These are phyloP conservation scores for Termitomyces sp. DNA, from an alignment of 768 basidiomycete species.

Conservation along the genomic window DNA sequence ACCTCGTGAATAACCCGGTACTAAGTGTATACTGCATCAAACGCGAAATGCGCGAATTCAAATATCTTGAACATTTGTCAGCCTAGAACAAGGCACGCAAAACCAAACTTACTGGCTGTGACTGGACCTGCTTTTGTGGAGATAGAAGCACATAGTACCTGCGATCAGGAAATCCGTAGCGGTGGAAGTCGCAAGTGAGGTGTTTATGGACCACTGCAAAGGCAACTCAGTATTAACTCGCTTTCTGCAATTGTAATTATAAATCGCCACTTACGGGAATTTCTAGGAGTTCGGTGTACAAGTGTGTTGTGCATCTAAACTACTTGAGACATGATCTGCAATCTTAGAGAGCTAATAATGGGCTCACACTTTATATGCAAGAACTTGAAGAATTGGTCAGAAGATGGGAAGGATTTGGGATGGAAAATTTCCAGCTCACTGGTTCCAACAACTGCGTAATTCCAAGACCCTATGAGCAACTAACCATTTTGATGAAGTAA, in stretches of 20 bases:
- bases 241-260: background rate
- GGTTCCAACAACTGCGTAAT: conserved; percentile 23
- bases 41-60: conserved; percentile 26
- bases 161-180: conserved; percentile 38
- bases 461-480: background rate
- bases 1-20: conserved; percentile 21
- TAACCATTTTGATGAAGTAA: background rate
- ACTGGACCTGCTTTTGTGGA: conserved; percentile 23
- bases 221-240: background rate
- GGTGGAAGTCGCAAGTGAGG: conserved; percentile 35
- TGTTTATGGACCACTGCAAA: conserved; percentile 34
- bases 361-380: conserved; percentile 31
- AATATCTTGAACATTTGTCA: conserved; percentile 5
- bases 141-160: conserved; percentile 26
- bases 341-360: background rate
- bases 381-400: conserved; percentile 14
- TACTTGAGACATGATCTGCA: background rate
- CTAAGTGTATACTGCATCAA: conserved; percentile 24
- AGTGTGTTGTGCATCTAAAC: conserved; percentile 24
- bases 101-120: conserved; percentile 12
- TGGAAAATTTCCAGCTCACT: conserved; percentile 12
- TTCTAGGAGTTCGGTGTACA: conserved; percentile 10
- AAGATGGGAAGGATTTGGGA: background rate
- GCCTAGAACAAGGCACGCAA: background rate
- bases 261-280: background rate